These are phyloP conservation scores for Lagenidium sp. DNA, from an alignment of 352 stramenopile genomes.

Conservation along the genomic window DNA sequence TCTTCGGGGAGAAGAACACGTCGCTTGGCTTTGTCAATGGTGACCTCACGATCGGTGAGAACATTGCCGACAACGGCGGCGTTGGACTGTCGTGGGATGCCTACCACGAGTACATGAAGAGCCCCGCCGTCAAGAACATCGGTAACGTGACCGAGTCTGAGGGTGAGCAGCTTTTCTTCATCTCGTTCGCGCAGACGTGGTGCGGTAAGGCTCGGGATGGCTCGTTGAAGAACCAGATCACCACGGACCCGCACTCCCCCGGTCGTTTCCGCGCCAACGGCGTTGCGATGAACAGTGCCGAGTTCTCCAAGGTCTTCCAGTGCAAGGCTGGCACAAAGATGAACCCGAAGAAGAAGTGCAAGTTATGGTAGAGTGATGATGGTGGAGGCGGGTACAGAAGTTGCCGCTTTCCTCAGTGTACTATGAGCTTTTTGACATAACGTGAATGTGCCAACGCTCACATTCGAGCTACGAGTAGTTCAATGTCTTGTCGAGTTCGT, in stretches of 20 bases:
- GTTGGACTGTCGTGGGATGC: constrained; percentile 39
- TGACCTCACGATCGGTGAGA: constrained; percentile 47
- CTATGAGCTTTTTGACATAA: no score
- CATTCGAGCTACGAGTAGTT: no score
- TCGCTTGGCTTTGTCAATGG: constrained; percentile 37
- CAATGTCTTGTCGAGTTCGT: no score
- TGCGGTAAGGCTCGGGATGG: constrained; percentile 37
- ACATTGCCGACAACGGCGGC: constrained; percentile 60
- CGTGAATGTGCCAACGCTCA: no score
- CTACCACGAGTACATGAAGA: constrained; percentile 16
- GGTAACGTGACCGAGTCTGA: constrained; percentile 1
- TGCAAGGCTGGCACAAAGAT: constrained; percentile 26
- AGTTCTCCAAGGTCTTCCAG: constrained; percentile 34
- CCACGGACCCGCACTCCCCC: constrained; percentile 23
- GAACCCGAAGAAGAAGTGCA: constrained; percentile 43
- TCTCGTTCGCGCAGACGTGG: constrained; percentile 44
- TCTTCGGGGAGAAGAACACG: constrained; percentile 26
- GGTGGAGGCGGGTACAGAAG: no score
- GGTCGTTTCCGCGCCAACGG: constrained; percentile 21
- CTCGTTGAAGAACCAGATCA: constrained; percentile 15
- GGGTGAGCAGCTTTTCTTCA: constrained; percentile 41
- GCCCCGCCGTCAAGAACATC: neutral
- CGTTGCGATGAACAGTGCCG: constrained; percentile 35
- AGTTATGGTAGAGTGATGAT: constrained; percentile 39
- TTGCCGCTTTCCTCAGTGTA: no score